Evolutionary conservation across 169 alveolate species (phyloP).

Genomic region (Eimeria necatrix): DNA sequence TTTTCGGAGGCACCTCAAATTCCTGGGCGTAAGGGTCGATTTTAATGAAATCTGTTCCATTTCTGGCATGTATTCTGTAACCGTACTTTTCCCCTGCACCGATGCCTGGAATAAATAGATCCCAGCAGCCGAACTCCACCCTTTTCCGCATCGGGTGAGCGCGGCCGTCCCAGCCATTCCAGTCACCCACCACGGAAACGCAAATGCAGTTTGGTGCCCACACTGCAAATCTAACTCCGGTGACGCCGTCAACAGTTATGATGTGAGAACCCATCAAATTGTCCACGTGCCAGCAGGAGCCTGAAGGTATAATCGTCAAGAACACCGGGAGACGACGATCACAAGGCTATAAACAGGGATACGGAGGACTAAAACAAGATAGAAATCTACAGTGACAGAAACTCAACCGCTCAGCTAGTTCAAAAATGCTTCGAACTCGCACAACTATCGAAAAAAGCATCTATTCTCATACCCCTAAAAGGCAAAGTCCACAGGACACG

Average conservation of each 20-base stretch:
- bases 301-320: slow-evolving; percentile 12
- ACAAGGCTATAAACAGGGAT: too few relatives aligned
- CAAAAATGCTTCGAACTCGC: too few relatives aligned
- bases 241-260: slow-evolving; percentile 83
- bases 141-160: slow-evolving; percentile 88
- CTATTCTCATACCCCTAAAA: too few relatives aligned
- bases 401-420: too few relatives aligned
- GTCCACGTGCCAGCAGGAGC: slow-evolving; percentile 89
- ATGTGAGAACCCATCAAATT: slow-evolving; percentile 86
- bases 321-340: too few relatives aligned
- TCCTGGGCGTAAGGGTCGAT: slow-evolving; percentile 90
- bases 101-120: slow-evolving; percentile 85
- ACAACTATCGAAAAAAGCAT: too few relatives aligned
- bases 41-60: slow-evolving; percentile 83
- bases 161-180: slow-evolving; percentile 90
- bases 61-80: slow-evolving; percentile 84
- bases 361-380: too few relatives aligned
- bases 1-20: slow-evolving; percentile 86
- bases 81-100: slow-evolving; percentile 86
- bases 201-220: slow-evolving; percentile 87
- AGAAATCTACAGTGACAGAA: too few relatives aligned
- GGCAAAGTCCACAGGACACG: too few relatives aligned
- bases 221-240: slow-evolving; percentile 86
- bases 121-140: slow-evolving; percentile 88
- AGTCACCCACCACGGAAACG: slow-evolving; percentile 88